Evolutionary conservation across 2,329 filamentous ascomycete species (phyloP), one percentile per base, ranked within the genome.

Genomic region (Amesomyces nigricolor): DNA sequence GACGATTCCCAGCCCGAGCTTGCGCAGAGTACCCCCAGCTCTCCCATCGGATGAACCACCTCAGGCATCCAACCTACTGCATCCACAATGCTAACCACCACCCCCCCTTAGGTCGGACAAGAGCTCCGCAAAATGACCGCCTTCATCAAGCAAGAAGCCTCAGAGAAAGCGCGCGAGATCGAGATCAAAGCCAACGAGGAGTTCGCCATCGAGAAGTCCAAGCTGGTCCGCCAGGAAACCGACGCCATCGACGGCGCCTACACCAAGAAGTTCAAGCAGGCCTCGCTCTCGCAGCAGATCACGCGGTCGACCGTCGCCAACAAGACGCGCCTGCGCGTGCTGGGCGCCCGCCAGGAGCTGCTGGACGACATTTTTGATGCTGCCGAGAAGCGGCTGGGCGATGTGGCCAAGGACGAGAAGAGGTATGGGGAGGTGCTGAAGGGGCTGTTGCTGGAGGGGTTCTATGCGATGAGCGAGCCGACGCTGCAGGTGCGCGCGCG

Each of bases 81-180:
- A 48, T 32, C 14, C 22, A 37, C 26, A 58, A 58, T 50, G 17
- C 46, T 54, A 45, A 54, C n/a, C 4, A 13, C 19, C 26, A 9
- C 2, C 35, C 11, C 17, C 26, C 14, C 37, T 19, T 72, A 97
- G 91, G 94, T 99, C 81, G 86, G 89, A 76, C 86, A 89, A 76
- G 94, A 99, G 85, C 89, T 99, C 76, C 91, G 89, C 81, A 99
- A 99, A 84, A 99, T 99, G 94, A 97, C 94, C 58, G 92, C 91
- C 71, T 99, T 99, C 83, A 99, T 99, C 85, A 89, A 91, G 74
- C 94, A 97, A 78, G 94, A 99, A 78, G 94, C 94, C 57, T 83
- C 88, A 69, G 94, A 99, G 73, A 99, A 99, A 77, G 91, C 91
- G 67, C 88, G 88, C 71, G 94, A 99, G 76, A 97, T 99, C 74